Base-by-base conservation (phyloP, 2,329 filamentous ascomycete genomes). In the Alternaria hordeiaustralica region DNA sequence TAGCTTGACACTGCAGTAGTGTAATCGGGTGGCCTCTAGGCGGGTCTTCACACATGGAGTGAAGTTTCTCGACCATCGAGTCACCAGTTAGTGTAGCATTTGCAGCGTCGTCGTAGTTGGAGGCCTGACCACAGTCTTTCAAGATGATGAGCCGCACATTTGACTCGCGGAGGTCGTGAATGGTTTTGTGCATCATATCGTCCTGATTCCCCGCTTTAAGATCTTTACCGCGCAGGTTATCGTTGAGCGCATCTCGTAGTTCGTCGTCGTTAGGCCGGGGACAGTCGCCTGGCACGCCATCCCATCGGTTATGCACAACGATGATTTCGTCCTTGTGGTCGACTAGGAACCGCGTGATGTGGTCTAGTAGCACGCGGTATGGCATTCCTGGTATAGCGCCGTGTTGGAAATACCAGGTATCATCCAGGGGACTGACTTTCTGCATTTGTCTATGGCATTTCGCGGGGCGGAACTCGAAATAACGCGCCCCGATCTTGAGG, bases 401-500 rank as follows among this genome's bases (percentile, higher is more conserved):
- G 71, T 86, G 84, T 67, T 84, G 82, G 73, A 86, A 87, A 64
- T 85, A 87, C 58, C 82, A 76, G 13, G 78, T 79, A 65, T 86
- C 83, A 2, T 83, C 81, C 6, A 83, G 74, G n/a, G 75, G 75
- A 30, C 70, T 72, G 20, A 75, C 68, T 6, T 64, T 67, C 44
- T 81, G 76, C 60, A 86, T 74, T 60, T 77, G 76, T 2, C 75
- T 73, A 69, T 85, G 83, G 55, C 84, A 81, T 61, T 83, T 81
- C 0, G 84, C 84, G 0, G 84, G 84, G 6, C 84, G 76, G 67
- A 86, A 86, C 72, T 86, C 85, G 57, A 86, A 86, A 73, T 86
- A 86, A 5, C 85, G 71, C 1, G 83, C 83, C 0, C 84, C 84
- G 41, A 86, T 78, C 43, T 73, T 73, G 54, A 87, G 78, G 49